Conservation (phyloP, 306 rosid genomes). For the Sicyos edulis region DNA sequence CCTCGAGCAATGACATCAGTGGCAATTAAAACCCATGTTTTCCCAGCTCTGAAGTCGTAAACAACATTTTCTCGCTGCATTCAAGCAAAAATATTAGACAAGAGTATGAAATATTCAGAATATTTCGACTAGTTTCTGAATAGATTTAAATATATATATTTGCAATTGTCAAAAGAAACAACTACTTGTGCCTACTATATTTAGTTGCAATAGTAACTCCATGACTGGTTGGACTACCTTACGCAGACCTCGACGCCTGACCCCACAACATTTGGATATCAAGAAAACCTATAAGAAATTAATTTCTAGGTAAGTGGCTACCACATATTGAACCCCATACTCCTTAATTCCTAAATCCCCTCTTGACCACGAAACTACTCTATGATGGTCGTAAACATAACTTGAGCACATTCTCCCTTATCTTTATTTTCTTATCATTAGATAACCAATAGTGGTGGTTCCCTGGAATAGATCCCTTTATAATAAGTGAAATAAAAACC, state of each 20-base stretch:
- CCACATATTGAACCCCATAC: too few species aligned
- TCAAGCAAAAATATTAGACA: not conserved
- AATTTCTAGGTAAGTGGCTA: too few species aligned
- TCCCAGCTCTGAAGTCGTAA: conserved; percentile 85
- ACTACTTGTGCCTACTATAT: not conserved
- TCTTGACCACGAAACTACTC: too few species aligned
- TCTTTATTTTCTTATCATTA: too few species aligned
- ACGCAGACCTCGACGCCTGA: too few species aligned
- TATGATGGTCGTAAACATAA: too few species aligned
- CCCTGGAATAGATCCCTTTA: not conserved
- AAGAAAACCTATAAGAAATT: too few species aligned
- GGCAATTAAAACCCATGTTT: conserved; percentile 94
- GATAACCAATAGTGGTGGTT: too few species aligned
- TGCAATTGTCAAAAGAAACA: not conserved
- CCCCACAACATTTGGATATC: too few species aligned
- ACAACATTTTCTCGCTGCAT: conserved; percentile 84
- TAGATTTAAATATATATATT: not conserved
- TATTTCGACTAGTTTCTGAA: not conserved
- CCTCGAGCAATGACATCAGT: conserved; percentile 97
- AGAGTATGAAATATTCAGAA: not conserved
- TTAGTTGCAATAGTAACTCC: not conserved
- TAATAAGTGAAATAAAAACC: not conserved
- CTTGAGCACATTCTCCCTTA: too few species aligned
- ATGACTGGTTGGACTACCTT: too few species aligned
- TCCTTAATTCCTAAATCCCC: too few species aligned